These are phyloP conservation scores for Corchorus olitorius DNA, from an alignment of 345 rosid genomes.

Conservation along the genomic window DNA sequence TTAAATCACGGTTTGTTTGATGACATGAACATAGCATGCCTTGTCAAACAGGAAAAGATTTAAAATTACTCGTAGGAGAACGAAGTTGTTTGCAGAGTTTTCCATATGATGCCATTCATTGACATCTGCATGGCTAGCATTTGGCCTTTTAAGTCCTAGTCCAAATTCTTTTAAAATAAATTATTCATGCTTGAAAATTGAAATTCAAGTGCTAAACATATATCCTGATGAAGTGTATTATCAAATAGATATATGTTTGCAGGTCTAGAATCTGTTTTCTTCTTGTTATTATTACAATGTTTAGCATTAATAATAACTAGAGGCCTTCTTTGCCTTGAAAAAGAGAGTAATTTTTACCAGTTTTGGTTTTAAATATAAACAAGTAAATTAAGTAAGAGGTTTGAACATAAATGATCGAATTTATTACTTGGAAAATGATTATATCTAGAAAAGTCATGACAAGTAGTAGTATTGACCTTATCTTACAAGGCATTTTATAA, in stretches of 20 bases:
- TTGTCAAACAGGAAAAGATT: too few species aligned
- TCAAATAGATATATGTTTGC: too few species aligned
- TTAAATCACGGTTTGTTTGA: neutral
- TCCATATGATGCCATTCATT: too few species aligned
- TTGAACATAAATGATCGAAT: too few species aligned
- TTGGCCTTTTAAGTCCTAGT: too few species aligned
- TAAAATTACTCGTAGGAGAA: too few species aligned
- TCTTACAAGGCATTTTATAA: neutral
- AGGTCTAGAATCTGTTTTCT: neutral
- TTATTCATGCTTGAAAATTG: neutral
- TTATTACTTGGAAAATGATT: neutral
- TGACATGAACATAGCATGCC: neutral
- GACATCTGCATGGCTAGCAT: neutral
- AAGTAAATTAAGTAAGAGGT: too few species aligned
- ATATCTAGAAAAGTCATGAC: neutral
- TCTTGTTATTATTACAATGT: neutral
- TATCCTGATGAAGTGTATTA: neutral
- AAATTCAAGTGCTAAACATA: neutral
- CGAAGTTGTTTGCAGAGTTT: neutral
- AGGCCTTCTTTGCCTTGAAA: too few species aligned
- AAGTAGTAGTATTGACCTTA: neutral
- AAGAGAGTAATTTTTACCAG: too few species aligned
- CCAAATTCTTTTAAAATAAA: neutral
- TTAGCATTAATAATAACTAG: too few species aligned
- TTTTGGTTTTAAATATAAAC: too few species aligned